Evolutionary conservation across 345 rosid genomes (phyloP).

Genomic region (Eucalyptus pauciflora): DNA sequence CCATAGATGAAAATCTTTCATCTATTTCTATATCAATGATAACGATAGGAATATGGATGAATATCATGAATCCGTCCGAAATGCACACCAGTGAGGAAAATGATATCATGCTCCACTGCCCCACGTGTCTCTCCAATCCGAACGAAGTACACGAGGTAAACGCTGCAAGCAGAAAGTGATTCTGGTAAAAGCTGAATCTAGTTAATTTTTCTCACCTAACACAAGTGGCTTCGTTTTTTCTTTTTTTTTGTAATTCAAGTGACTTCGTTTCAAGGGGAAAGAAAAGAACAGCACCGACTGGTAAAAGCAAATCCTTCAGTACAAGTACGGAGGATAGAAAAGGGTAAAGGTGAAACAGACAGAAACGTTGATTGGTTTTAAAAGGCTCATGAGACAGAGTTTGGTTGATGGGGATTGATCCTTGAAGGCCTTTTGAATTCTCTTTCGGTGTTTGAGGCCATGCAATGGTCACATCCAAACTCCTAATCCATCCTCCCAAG

Average conservation of each 20-base stretch:
- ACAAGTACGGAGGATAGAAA: not conserved
- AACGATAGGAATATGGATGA: not conserved
- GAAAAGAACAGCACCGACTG: not conserved
- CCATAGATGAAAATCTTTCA: not conserved
- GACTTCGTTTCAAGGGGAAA: not conserved
- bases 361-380: not conserved
- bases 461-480: not conserved
- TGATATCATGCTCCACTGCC: not conserved
- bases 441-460: not conserved
- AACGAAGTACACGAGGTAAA: not conserved
- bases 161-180: not conserved
- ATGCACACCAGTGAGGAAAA: not conserved
- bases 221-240: not conserved
- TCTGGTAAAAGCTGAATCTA: not conserved
- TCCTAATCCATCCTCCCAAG: not conserved
- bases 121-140: not conserved
- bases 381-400: not conserved
- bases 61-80: not conserved
- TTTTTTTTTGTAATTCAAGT: not conserved
- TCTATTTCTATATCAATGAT: not conserved
- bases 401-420: not conserved
- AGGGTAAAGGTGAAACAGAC: not conserved
- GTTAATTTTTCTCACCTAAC: not conserved
- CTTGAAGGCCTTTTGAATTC: not conserved
- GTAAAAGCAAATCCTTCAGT: not conserved